phyloP scores from a whole-genome alignment of 2,329 filamentous ascomycete species.

The Cryphonectria parasitica region DNA sequence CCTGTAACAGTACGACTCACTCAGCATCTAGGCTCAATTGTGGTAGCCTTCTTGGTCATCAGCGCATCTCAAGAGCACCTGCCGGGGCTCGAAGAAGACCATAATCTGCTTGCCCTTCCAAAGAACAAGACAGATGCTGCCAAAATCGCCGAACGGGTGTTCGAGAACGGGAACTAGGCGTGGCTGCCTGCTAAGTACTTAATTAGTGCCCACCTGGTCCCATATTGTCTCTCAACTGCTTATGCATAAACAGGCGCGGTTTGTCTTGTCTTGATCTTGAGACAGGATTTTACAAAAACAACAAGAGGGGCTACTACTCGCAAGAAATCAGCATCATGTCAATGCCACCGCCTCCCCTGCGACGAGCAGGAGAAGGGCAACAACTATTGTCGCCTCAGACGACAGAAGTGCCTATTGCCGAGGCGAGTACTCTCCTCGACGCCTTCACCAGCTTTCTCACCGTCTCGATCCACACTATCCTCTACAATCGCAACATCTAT shows the following conservation, averaged over 20 bases:
- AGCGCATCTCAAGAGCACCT: not conserved
- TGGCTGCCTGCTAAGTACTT: slow-evolving; percentile 2
- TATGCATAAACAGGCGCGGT: not conserved
- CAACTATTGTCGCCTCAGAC: slow-evolving; percentile 12
- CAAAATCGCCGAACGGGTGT: not conserved
- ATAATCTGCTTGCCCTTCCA: not conserved
- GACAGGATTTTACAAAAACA: not conserved
- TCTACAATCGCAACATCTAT: slow-evolving; percentile 82
- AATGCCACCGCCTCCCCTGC: slow-evolving; percentile 25
- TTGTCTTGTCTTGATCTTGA: not conserved
- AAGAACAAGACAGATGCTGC: not conserved
- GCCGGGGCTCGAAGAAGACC: not conserved
- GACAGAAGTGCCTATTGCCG: slow-evolving; percentile 38
- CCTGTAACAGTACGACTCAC: not conserved
- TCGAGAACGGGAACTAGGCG: not conserved
- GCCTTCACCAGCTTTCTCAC: slow-evolving; percentile 81
- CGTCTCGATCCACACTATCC: slow-evolving; percentile 81
- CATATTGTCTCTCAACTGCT: not conserved
- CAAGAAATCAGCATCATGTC: slow-evolving; percentile 21
- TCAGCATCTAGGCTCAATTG: not conserved
- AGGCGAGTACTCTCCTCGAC: slow-evolving; percentile 63
- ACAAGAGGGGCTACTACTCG: not conserved
- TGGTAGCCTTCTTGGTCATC: not conserved
- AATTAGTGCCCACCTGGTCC: not conserved
- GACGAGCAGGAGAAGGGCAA: slow-evolving; percentile 11